Evolutionary conservation across 2,329 filamentous ascomycete genomes (phyloP).

Genomic region (Anthostomella pinea): DNA sequence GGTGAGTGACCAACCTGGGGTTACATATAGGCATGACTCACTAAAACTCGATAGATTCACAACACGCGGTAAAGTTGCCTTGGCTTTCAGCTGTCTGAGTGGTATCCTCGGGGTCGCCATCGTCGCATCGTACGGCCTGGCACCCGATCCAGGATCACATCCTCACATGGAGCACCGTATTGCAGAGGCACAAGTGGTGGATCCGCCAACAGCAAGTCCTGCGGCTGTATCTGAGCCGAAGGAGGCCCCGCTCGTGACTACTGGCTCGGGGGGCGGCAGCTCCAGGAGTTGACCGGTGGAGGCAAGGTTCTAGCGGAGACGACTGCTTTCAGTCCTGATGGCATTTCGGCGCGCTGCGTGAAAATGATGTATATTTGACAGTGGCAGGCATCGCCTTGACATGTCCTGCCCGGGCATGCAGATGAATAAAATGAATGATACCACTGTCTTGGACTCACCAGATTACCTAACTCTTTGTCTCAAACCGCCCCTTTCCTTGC

Average conservation of each 20-base stretch:
- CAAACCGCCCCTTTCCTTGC: too few relatives aligned
- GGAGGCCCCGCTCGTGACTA: not conserved
- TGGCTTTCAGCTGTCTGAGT: constrained; percentile 68
- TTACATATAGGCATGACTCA: too few relatives aligned
- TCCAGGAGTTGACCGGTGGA: not conserved
- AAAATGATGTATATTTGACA: too few relatives aligned
- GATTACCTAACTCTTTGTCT: too few relatives aligned
- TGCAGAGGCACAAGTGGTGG: constrained; percentile 11
- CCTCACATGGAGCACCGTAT: constrained; percentile 6
- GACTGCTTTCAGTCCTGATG: too few relatives aligned
- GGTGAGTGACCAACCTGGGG: too few relatives aligned
- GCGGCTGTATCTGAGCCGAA: constrained; percentile 7
- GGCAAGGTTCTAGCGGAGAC: too few relatives aligned
- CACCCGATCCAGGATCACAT: constrained; percentile 19
- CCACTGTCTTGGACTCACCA: too few relatives aligned
- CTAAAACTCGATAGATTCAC: constrained; percentile 56
- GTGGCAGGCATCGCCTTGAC: too few relatives aligned
- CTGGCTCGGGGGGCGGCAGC: not conserved
- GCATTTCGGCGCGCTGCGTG: too few relatives aligned
- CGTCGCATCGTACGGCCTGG: constrained; percentile 65
- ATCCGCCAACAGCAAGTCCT: constrained; percentile 1
- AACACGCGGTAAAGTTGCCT: constrained; percentile 65
- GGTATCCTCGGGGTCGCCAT: constrained; percentile 67
- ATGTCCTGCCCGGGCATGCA: too few relatives aligned
- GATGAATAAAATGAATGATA: too few relatives aligned